Conservation (phyloP, 1,139 yeast genomes). For the Lodderomyces orthopsilosis region DNA sequence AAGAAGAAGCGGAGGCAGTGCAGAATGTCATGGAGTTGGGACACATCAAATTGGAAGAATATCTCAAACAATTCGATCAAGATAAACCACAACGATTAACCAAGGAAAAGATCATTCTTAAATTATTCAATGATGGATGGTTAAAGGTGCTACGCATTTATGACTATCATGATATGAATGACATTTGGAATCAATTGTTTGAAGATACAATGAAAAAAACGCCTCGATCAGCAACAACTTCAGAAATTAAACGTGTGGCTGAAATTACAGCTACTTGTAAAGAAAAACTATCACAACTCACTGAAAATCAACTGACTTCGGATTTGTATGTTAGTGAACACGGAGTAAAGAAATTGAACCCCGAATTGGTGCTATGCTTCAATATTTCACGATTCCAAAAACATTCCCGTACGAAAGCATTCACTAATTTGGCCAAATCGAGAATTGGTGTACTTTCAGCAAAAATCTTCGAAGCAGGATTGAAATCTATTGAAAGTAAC, state of each 20-base stretch:
- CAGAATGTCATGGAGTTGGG: conserved; percentile 66
- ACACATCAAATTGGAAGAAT: conserved; percentile 64
- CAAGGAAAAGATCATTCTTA: conserved; percentile 39
- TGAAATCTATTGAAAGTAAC: conserved; percentile 56
- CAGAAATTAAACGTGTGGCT: conserved; percentile 60
- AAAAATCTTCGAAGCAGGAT: conserved; percentile 57
- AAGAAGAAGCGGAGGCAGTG: conserved; percentile 61
- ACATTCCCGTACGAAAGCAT: conserved; percentile 59
- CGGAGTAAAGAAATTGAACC: conserved; percentile 44
- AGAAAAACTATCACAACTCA: conserved; percentile 34
- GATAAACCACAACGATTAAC: conserved; percentile 17
- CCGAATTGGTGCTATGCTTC: conserved; percentile 55
- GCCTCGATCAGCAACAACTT: conserved; percentile 50
- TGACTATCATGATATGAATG: conserved; percentile 47
- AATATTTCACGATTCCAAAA: conserved; percentile 69
- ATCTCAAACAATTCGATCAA: conserved; percentile 39
- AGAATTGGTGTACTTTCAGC: conserved; percentile 72
- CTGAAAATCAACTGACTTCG: conserved; percentile 31
- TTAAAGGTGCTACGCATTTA: conserved; percentile 41
- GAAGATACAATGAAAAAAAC: conserved; percentile 48
- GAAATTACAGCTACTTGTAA: conserved; percentile 67
- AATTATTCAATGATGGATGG: conserved; percentile 58
- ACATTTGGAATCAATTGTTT: conserved; percentile 55
- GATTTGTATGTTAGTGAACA: conserved; percentile 29
- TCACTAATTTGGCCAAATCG: conserved; percentile 61